Base-by-base conservation (phyloP, 208 protist species). In the Crithidia bombi region DNA sequence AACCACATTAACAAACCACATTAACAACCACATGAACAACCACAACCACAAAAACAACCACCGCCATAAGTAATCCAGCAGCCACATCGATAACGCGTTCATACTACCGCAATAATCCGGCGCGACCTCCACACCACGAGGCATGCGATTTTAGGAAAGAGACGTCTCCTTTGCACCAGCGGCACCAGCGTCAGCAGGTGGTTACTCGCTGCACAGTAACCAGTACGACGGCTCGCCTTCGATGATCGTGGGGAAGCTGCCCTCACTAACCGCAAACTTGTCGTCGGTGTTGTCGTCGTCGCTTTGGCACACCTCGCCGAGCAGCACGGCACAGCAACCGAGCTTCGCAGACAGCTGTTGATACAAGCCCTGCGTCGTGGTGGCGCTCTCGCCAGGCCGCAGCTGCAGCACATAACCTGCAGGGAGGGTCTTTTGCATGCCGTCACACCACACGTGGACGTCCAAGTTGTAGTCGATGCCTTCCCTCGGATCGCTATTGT, bases 251-350 rank as follows among this genome's bases (percentile, higher is more conserved):
- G 68, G 57, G 68, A 74, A 74, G 68, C 68, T 44, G 44, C 50
- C 50, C 15, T 61, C 68, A 15, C 30, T 49, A 30, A 19, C 58
- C 11, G 68, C 57, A 49, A 73, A 66, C 30, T 51, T 49, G 57
- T 65, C 50, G 57, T 73, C 67, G 10, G 61, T 51, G 67, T 65
- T 66, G 67, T 73, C 58, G 57, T 73, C 43, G 51, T 74, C 65
- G 49, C 57, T 39, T 41, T 61, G 50, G 36, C 68, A 67, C 41
- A 74, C 51, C 58, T 61, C 58, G 49, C 51, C 57, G 32, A 59
- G 50, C 19, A 73, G 68, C 11, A 73, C 56, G 36, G 21, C 32
- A 30, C 58, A 56, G 12, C 25, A 46, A 25, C 49, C 59, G 39
- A 39, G 25, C 68, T 74, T 74, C 19, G 58, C 25, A 44, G 44